Evolutionary conservation across 2,329 filamentous ascomycete species (phyloP), one percentile per base, ranked within the genome.

Genomic region (Aspergillus ochraceoroseus): DNA sequence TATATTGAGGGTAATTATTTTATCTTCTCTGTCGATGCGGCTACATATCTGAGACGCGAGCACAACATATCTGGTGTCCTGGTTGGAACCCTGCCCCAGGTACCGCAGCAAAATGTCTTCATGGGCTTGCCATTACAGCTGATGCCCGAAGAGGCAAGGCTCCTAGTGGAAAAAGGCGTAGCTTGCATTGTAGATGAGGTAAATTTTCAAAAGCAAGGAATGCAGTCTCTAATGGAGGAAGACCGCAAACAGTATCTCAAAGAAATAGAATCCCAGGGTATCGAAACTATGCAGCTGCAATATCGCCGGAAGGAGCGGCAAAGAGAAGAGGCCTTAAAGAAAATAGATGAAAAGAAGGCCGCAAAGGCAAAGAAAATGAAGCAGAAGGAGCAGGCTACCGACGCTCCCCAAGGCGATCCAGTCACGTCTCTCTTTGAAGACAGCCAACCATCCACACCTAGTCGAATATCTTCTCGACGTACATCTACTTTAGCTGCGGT

Each of bases 101-200:
- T 87, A 42, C 88, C 89, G 4, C 90, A 94, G 54, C 92, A 98
- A 67, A 96, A 95, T 67, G 77, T 95, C 43, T 96, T 96, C 61
- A 77, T 90, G 43, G 87, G 89, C 31, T 70, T 96, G 34, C 92
- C 92, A 2, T 70, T 96, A 17, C 85, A 95, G 70, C 73, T 98
- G 30, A 86, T 92, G 71, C 83, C 87, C 1, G 92, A 96, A 67
- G 92, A 98, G 70, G 89, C 83, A 3, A 77, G 81, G 49, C 68
- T 92, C 38, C 75, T 98, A 18, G 80, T 94, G 43, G 82, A 87
- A 52, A 83, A 82, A 53, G 80, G 78, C 44, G 77, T 80, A 53
- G 90, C 81, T 28, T 87, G 83, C 64, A 74, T 95, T 52, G 80
- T 90, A 54, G 87, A 95, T 62, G 89, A 94, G 65, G 72, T 74